Conservation (phyloP, 2,329 filamentous ascomycete species). For the Neofusicoccum ribis region DNA sequence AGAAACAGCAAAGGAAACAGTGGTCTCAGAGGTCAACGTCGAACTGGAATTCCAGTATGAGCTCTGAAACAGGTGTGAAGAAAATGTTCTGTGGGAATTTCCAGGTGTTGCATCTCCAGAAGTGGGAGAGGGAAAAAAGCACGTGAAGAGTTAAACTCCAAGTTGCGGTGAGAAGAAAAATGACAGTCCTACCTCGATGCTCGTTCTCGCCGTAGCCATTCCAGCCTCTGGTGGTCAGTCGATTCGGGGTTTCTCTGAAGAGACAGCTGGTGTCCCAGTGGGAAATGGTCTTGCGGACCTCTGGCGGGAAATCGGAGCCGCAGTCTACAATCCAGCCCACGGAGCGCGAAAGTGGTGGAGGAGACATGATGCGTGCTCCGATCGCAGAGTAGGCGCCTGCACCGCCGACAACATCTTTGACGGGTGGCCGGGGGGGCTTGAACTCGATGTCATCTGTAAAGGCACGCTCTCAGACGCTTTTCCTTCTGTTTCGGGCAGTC, state of each 20-base stretch:
- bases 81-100: not conserved
- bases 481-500: slow-evolving; percentile 1
- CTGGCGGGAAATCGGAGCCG: slow-evolving; percentile 79
- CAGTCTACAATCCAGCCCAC: slow-evolving; percentile 91
- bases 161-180: slow-evolving; percentile 7
- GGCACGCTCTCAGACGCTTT: slow-evolving; percentile 11
- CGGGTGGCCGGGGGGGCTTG: slow-evolving; percentile 65
- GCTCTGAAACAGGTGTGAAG: too few species aligned
- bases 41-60: too few species aligned
- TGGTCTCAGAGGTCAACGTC: not conserved
- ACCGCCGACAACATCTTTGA: slow-evolving; percentile 79
- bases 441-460: slow-evolving; percentile 86
- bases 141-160: not conserved
- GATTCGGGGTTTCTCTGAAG: slow-evolving; percentile 63
- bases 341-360: slow-evolving; percentile 60
- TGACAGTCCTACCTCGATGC: slow-evolving; percentile 53
- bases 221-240: slow-evolving; percentile 86
- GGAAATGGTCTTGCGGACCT: slow-evolving; percentile 63
- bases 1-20: not conserved
- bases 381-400: slow-evolving; percentile 84
- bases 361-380: slow-evolving; percentile 85
- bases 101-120: not conserved
- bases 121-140: not conserved
- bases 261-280: slow-evolving; percentile 76
- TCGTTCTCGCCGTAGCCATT: slow-evolving; percentile 79